phyloP scores from a whole-genome alignment of 2,329 filamentous ascomycete genomes.

The Incumbomyces delicatus region DNA sequence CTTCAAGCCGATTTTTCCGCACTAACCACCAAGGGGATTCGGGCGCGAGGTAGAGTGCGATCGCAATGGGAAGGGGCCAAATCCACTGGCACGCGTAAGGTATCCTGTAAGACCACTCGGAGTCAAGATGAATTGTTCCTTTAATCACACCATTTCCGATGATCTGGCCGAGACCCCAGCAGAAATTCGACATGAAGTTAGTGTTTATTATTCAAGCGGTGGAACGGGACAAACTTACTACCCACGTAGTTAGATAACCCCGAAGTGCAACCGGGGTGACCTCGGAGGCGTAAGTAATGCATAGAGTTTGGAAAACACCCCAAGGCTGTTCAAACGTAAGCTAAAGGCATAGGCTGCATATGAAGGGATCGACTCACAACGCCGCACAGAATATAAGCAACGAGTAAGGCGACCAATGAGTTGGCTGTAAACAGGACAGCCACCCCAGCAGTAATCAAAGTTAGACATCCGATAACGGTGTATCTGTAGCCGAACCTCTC shows the following conservation, averaged over 20 bases:
- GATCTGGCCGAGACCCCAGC: constrained; percentile 41
- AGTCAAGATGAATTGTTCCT: constrained; percentile 35
- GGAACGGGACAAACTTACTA: constrained; percentile 11
- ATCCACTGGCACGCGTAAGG: constrained; percentile 44
- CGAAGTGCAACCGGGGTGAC: constrained; percentile 37
- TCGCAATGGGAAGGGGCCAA: constrained; percentile 41
- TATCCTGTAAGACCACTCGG: constrained; percentile 44
- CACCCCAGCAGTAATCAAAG: constrained; percentile 38
- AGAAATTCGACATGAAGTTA: constrained; percentile 25
- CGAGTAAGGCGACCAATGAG: constrained; percentile 38
- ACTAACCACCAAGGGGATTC: constrained; percentile 46
- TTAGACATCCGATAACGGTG: constrained; percentile 39
- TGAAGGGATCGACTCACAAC: background rate
- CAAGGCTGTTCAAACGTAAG: constrained; percentile 32
- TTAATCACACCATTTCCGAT: constrained; percentile 44
- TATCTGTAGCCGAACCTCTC: constrained; percentile 45
- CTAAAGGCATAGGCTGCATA: background rate
- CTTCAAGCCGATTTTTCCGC: constrained; percentile 34
- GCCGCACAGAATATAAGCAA: constrained; percentile 41
- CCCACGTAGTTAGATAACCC: constrained; percentile 37
- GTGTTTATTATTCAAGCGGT: too few species aligned
- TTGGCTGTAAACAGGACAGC: constrained; percentile 44
- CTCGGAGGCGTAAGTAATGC: constrained; percentile 36
- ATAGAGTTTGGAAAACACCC: constrained; percentile 40
- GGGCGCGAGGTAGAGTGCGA: constrained; percentile 38